These are phyloP conservation scores for Colletotrichum caudatum DNA, from an alignment of 2,329 filamentous ascomycete species.

Conservation along the genomic window DNA sequence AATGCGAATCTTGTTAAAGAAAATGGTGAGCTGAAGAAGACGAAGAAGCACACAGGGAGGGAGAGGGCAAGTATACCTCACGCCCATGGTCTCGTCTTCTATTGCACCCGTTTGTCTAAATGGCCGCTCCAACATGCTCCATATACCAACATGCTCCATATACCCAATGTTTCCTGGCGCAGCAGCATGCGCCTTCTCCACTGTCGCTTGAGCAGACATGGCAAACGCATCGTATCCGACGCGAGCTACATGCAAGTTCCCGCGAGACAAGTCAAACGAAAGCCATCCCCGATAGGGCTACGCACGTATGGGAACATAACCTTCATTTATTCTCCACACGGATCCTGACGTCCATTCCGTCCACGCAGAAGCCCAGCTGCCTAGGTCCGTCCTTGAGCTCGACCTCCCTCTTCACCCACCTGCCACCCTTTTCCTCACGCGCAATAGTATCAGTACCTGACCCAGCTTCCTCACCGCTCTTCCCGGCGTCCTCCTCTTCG, in stretches of 20 bases:
- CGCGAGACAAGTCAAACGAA: background rate
- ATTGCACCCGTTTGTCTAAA: background rate
- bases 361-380: constrained; percentile 85
- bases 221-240: constrained; percentile 13
- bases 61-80: background rate
- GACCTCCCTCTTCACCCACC: constrained; percentile 82
- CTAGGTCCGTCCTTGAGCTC: constrained; percentile 84
- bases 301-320: background rate
- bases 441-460: constrained; percentile 5
- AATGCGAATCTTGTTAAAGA: no score
- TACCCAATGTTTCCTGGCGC: constrained; percentile 10
- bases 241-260: constrained; percentile 11
- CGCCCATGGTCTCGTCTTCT: background rate
- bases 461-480: constrained; percentile 44
- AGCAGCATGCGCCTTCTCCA: constrained; percentile 13
- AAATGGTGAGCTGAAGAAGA: background rate
- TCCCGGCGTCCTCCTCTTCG: constrained; percentile 60
- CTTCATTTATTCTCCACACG: constrained; percentile 70
- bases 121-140: background rate
- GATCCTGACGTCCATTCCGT: constrained; percentile 76
- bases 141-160: background rate
- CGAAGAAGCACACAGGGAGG: no score
- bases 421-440: constrained; percentile 56
- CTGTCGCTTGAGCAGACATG: constrained; percentile 6
- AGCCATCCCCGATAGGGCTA: background rate